Evolutionary conservation across 177 flowering plant genomes (phyloP).

Genomic region (Vitis hybrid): DNA sequence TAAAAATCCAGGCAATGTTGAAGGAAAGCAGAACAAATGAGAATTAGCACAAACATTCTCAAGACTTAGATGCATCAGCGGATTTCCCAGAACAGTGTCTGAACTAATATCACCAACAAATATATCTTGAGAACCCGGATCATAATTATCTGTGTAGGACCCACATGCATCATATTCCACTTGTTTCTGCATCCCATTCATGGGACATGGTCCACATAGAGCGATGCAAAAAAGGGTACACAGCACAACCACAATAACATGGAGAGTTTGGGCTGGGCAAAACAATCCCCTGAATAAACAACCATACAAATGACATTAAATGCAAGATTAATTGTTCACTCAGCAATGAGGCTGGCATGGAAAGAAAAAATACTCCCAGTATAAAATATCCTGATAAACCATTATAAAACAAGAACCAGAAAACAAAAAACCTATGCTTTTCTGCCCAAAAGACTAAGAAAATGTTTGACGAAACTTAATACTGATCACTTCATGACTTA

Average conservation of each 20-base stretch:
- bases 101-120: constrained; percentile 30
- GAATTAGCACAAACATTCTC: constrained; percentile 40
- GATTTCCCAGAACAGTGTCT: constrained; percentile 20
- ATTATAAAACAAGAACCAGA: neutral
- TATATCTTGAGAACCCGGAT: constrained; percentile 20
- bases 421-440: neutral
- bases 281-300: constrained; percentile 37
- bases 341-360: neutral
- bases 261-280: constrained; percentile 20
- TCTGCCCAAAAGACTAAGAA: neutral
- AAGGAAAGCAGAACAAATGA: constrained; percentile 60
- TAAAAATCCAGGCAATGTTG: constrained; percentile 47
- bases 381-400: neutral
- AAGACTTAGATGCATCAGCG: constrained; percentile 9
- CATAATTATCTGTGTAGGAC: constrained; percentile 21
- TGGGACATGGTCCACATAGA: constrained; percentile 36
- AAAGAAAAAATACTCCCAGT: neutral
- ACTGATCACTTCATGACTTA: no score
- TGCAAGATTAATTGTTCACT: neutral
- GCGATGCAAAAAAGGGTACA: constrained; percentile 33
- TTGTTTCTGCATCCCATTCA: constrained; percentile 23
- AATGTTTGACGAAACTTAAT: no score
- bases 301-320: neutral
- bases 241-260: constrained; percentile 32
- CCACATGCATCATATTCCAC: constrained; percentile 36